Evolutionary conservation across 2,329 filamentous ascomycete species (phyloP).

Genomic region (Paecilomyces variotii): DNA sequence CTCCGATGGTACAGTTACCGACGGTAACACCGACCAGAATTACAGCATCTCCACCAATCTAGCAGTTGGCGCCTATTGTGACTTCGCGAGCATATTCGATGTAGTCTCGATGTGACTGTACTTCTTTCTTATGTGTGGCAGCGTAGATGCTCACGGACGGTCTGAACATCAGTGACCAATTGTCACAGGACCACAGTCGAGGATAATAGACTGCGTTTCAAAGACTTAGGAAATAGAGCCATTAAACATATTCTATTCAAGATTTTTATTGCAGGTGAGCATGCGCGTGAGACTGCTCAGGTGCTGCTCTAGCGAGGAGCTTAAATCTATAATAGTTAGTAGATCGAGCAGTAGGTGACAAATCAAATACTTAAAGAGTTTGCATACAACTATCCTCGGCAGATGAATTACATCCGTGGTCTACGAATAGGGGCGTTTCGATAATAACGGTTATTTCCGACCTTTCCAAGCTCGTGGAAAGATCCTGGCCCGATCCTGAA

Average conservation of each 20-base stretch:
- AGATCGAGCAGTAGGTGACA: neutral
- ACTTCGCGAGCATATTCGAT: slow-evolving; percentile 45
- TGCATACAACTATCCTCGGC: slow-evolving; percentile 53
- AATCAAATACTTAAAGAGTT: slow-evolving; percentile 4
- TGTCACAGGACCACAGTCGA: slow-evolving; percentile 46
- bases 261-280: neutral
- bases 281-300: neutral
- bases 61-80: slow-evolving; percentile 40
- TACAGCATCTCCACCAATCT: slow-evolving; percentile 42
- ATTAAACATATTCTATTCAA: neutral
- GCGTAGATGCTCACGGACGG: slow-evolving; percentile 46
- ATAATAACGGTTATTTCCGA: slow-evolving; percentile 47
- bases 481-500: slow-evolving; percentile 36
- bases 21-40: slow-evolving; percentile 37
- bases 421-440: slow-evolving; percentile 53
- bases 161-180: slow-evolving; percentile 48
- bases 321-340: neutral
- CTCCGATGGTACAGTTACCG: slow-evolving; percentile 33
- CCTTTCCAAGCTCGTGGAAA: slow-evolving; percentile 42
- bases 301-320: neutral
- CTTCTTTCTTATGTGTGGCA: slow-evolving; percentile 46
- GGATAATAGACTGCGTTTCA: slow-evolving; percentile 51
- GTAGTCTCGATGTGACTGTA: slow-evolving; percentile 39
- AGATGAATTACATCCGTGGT: slow-evolving; percentile 58
- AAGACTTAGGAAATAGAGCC: neutral